A percentile compares a stretch with the other conserved stretches of the same genome.
These are phyloP conservation scores for Immersiporthe knoxdaviesiana DNA, from an alignment of 2,329 filamentous ascomycete genomes.

Conservation along the genomic window DNA sequence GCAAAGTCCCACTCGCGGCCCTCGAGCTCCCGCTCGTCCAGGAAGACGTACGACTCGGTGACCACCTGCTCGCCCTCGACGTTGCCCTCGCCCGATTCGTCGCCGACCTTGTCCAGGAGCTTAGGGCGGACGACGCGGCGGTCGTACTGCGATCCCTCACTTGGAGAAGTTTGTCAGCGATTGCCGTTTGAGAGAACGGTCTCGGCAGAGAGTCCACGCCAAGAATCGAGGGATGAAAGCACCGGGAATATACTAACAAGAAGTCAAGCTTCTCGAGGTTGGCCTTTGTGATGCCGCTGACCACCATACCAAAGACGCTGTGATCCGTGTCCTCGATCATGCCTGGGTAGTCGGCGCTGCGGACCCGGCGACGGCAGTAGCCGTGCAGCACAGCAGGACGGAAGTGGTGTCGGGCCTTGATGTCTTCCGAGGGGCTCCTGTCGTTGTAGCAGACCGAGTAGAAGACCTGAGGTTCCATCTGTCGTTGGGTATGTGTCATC, in stretches of 20 bases:
- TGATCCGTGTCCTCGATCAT: constrained; percentile 62
- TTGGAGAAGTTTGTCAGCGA: not conserved
- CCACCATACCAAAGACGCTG: constrained; percentile 74
- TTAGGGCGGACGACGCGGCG: constrained; percentile 59
- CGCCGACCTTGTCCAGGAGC: constrained; percentile 45
- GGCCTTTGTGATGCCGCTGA: constrained; percentile 75
- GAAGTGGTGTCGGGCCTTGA: constrained; percentile 62
- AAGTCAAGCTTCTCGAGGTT: constrained; percentile 76
- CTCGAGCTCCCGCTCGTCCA: constrained; percentile 59
- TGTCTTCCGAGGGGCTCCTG: constrained; percentile 50
- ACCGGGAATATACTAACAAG: constrained; percentile 52
- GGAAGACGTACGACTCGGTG: constrained; percentile 69
- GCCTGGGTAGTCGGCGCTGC: constrained; percentile 76
- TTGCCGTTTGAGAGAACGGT: not conserved
- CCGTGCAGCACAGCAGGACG: constrained; percentile 75
- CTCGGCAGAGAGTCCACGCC: no score
- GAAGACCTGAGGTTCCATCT: constrained; percentile 87
- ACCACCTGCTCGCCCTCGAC: constrained; percentile 51
- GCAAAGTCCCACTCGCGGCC: constrained; percentile 84
- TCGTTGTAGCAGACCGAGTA: constrained; percentile 78
- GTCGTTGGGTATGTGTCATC: not conserved
- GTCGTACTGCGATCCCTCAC: constrained; percentile 74
- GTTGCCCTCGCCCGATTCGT: constrained; percentile 45
- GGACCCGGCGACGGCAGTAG: constrained; percentile 73
- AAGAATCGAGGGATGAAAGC: no score